phyloP scores from a whole-genome alignment of 768 basidiomycete genomes.

The Suillus occidentalis region DNA sequence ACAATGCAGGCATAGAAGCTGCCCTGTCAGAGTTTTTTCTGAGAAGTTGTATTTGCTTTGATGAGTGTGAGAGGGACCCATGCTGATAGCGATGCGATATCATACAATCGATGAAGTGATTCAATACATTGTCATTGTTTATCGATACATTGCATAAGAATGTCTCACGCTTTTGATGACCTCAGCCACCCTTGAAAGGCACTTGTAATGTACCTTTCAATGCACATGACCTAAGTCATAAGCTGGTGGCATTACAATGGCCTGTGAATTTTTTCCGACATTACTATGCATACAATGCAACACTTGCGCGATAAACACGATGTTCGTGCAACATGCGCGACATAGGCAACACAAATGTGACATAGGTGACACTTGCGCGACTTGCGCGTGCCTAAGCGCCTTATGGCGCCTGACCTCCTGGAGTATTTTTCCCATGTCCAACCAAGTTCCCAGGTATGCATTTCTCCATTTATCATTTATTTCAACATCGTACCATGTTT shows the following conservation, averaged over 20 bases:
- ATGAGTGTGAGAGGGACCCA: background rate
- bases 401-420: too few relatives aligned
- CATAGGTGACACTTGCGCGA: too few relatives aligned
- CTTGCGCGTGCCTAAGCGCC: too few relatives aligned
- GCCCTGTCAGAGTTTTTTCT: background rate
- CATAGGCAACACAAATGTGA: too few relatives aligned
- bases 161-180: background rate
- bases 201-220: background rate
- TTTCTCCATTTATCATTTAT: too few relatives aligned
- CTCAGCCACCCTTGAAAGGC: background rate
- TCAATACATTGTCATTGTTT: background rate
- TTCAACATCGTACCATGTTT: too few relatives aligned
- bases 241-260: background rate
- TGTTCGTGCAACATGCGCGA: too few relatives aligned
- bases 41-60: background rate
- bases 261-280: background rate
- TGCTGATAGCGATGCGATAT: background rate
- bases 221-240: background rate
- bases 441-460: too few relatives aligned
- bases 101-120: background rate
- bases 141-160: background rate
- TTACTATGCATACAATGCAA: too few relatives aligned
- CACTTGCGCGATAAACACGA: too few relatives aligned
- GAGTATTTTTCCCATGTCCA: too few relatives aligned
- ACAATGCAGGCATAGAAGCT: constrained; percentile 1